Evolutionary conservation across 805 yeast genomes (phyloP).

Genomic region (Saccharomycopsis microspora): DNA sequence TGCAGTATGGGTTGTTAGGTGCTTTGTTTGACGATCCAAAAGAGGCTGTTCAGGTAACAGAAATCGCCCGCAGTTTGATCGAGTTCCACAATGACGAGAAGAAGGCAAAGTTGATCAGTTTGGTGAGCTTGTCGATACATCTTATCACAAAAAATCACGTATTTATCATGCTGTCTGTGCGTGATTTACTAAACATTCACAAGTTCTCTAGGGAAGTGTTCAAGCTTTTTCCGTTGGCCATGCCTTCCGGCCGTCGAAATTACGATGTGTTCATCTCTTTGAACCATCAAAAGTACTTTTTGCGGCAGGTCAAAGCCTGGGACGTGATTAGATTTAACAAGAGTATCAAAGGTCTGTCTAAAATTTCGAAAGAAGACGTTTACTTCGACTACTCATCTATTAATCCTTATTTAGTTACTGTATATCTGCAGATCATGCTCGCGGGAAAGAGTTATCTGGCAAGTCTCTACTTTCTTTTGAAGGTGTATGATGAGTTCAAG

Average conservation of each 20-base stretch:
- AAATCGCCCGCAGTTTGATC: conserved; percentile 65
- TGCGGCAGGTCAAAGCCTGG: conserved; percentile 82
- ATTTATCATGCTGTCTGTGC: conserved; percentile 43
- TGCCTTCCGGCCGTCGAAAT: conserved; percentile 49
- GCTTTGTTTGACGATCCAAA: conserved; percentile 48
- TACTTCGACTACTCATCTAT: conserved; percentile 19
- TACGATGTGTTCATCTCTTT: conserved; percentile 57
- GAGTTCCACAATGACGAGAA: conserved; percentile 61
- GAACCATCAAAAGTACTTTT: conserved; percentile 79
- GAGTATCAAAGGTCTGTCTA: conserved; percentile 69
- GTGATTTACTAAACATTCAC: conserved; percentile 52
- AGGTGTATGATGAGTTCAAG: conserved; percentile 56
- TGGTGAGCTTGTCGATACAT: conserved; percentile 58
- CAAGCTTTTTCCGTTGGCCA: conserved; percentile 55
- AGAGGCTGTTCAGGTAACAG: conserved; percentile 59
- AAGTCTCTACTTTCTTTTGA: conserved; percentile 63
- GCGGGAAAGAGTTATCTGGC: conserved; percentile 77
- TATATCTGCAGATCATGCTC: conserved; percentile 72
- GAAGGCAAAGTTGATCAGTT: conserved; percentile 45
- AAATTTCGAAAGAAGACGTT: conserved; percentile 25
- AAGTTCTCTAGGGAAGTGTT: conserved; percentile 68
- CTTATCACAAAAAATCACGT: conserved; percentile 37
- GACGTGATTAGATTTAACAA: conserved; percentile 52
- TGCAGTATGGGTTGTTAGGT: conserved; percentile 63
- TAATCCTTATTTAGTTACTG: conserved; percentile 59